phyloP scores from a whole-genome alignment of 2,329 filamentous ascomycete genomes.

The Exophiala spinifera region DNA sequence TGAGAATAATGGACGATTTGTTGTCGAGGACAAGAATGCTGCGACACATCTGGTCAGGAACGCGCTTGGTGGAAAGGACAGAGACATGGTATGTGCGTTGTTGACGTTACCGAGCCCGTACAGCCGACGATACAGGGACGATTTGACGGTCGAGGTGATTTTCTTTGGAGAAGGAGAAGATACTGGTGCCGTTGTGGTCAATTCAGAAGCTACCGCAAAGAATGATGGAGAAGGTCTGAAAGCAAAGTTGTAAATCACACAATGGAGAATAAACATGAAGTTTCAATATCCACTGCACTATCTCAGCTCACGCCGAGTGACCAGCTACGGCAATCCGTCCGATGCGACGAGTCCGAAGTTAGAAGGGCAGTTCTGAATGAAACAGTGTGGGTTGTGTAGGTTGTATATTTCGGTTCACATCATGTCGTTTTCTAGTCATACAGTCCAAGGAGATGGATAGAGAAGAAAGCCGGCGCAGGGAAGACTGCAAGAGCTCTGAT shows the following conservation, averaged over 20 bases:
- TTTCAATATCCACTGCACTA: too few relatives aligned
- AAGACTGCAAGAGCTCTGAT: too few relatives aligned
- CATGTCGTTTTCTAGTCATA: too few relatives aligned
- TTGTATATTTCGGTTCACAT: too few relatives aligned
- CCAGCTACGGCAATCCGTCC: too few relatives aligned
- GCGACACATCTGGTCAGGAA: constrained; percentile 95
- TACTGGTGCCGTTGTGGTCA: constrained; percentile 75
- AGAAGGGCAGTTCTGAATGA: too few relatives aligned
- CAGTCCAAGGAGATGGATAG: too few relatives aligned
- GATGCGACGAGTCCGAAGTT: too few relatives aligned
- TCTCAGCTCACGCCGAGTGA: too few relatives aligned
- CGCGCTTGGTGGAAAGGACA: constrained; percentile 86
- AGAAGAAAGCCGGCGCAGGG: too few relatives aligned
- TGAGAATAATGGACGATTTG: constrained; percentile 66
- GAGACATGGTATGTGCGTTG: constrained; percentile 88
- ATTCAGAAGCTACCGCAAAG: constrained; percentile 77
- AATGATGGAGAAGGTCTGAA: constrained; percentile 41
- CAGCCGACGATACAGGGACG: constrained; percentile 86
- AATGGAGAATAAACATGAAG: too few relatives aligned
- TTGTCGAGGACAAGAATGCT: constrained; percentile 91
- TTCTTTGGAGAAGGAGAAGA: constrained; percentile 86
- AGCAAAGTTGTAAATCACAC: constrained; percentile 44
- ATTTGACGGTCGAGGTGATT: constrained; percentile 95
- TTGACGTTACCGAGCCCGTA: constrained; percentile 89
- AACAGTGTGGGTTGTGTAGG: too few relatives aligned